Evolutionary conservation across 805 yeast species (phyloP), one percentile per base, ranked within the genome.

Genomic region (Zygosaccharomyces rouxii): DNA sequence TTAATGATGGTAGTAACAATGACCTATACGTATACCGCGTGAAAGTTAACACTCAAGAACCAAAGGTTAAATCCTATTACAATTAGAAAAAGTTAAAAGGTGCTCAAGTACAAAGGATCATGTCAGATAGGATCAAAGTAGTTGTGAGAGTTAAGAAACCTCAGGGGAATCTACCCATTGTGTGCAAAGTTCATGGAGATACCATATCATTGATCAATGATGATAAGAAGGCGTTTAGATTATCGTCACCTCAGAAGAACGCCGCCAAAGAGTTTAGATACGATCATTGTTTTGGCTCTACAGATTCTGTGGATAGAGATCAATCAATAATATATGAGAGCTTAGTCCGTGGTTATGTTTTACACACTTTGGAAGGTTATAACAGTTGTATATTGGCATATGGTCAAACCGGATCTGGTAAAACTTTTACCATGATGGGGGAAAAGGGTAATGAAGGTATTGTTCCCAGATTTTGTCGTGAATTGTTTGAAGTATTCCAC

Each of bases 401-500:
- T 64, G 95, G 95, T 7, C 94, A 84, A 58, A 81, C 88, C 0
- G 87, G 89, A 0, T 75, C 89, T 1, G 94, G 94, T 7, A 86
- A 86, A 64, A 78, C 90, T 0, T 79, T 78, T 58, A 82, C 92
- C 3, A 82, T 86, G 89, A 77, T 84, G 77, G 94, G 94, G 1
- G 59, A 73, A 0, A 62, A 67, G 14, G 68, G 70, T 14, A 58
- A 29, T 54, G 73, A 68, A 35, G 97, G 97, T 1, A 71, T 86
- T 21, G 81, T 85, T 13, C 95, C 95, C 0, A 71, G 94, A 28
- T 79, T 86, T 11, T 75, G 85, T 14, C 83, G 83, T 42, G 77
- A 77, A 49, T 70, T 89, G 4, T 89, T 88, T 60, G 68, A 73
- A 16, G 70, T 26, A 11, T 45, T 45, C 25, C 48, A 30, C n/a